Evolutionary conservation across 257 asterid genomes (phyloP).

Genomic region (Solanum ossicruentum): DNA sequence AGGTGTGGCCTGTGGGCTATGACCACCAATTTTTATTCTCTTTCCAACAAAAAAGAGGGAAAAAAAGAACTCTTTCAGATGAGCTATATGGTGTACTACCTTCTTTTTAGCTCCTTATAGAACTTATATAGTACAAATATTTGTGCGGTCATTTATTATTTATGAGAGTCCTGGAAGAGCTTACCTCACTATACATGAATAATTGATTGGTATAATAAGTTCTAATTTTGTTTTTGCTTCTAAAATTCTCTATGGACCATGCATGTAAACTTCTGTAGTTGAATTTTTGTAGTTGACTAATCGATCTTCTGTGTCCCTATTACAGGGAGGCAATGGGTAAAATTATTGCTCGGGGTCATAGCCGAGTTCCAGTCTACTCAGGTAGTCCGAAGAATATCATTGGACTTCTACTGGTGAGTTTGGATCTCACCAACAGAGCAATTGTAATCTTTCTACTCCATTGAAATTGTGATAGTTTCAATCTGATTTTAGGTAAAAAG

Average conservation of each 20-base stretch:
- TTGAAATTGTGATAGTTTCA: not conserved
- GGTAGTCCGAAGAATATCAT: slow-evolving; percentile 62
- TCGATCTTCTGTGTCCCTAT: not conserved
- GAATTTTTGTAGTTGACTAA: not conserved
- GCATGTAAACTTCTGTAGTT: not conserved
- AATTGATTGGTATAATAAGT: not conserved
- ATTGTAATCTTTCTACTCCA: not conserved
- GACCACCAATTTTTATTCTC: not conserved
- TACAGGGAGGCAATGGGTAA: slow-evolving; percentile 87
- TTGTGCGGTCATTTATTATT: not conserved
- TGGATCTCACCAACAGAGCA: not conserved
- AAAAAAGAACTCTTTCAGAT: not conserved
- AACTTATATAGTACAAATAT: not conserved
- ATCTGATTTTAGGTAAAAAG: slow-evolving; percentile 52
- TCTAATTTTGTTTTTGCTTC: not conserved
- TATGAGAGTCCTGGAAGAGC: not conserved
- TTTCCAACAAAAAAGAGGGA: not conserved
- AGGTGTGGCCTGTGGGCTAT: not conserved
- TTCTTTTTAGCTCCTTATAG: not conserved
- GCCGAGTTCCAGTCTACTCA: slow-evolving; percentile 84
- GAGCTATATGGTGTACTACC: not conserved
- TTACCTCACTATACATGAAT: not conserved
- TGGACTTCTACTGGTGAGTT: slow-evolving; percentile 69
- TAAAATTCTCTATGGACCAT: not conserved
- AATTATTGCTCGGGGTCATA: slow-evolving; percentile 81